Percentiles rank a stretch among this genome's conserved stretches.
These are phyloP conservation scores for Prunus fruticosa DNA, from an alignment of 306 rosid species.

Conservation along the genomic window DNA sequence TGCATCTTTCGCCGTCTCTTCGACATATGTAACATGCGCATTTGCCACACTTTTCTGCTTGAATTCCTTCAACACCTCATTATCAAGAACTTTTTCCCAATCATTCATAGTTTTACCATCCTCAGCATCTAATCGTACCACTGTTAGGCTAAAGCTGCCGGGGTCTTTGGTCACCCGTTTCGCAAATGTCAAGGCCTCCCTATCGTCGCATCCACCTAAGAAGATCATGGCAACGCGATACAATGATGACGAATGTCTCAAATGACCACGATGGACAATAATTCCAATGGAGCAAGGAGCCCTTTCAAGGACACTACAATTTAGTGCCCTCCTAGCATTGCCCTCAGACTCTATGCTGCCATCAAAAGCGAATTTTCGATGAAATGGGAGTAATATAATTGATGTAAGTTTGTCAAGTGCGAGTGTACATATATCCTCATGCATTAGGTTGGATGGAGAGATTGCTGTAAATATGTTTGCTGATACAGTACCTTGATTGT, in stretches of 20 bases:
- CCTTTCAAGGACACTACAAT: constrained; percentile 39
- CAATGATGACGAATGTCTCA: constrained; percentile 22
- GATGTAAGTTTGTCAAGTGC: constrained; percentile 59
- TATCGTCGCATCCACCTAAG: constrained; percentile 70
- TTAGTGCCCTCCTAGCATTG: constrained; percentile 36
- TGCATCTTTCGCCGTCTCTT: constrained; percentile 15
- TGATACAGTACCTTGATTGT: constrained; percentile 18
- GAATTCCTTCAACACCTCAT: constrained; percentile 23
- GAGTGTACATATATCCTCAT: constrained; percentile 59
- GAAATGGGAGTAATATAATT: constrained; percentile 63
- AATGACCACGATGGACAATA: constrained; percentile 38
- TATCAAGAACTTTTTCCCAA: constrained; percentile 22
- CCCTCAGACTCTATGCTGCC: constrained; percentile 49
- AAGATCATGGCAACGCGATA: constrained; percentile 46
- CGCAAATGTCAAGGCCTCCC: constrained; percentile 49
- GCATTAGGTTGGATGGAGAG: constrained; percentile 56
- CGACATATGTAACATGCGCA: neutral
- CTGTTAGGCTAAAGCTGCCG: constrained; percentile 20
- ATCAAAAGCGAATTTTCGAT: constrained; percentile 48
- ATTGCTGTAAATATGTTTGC: constrained; percentile 53
- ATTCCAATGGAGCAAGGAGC: constrained; percentile 76
- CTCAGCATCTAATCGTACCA: constrained; percentile 24
- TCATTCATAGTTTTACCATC: neutral
- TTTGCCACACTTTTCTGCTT: neutral
- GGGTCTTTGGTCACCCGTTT: constrained; percentile 46